Evolutionary conservation across 2,329 filamentous ascomycete genomes (phyloP).

Genomic region (Monilinia laxa): DNA sequence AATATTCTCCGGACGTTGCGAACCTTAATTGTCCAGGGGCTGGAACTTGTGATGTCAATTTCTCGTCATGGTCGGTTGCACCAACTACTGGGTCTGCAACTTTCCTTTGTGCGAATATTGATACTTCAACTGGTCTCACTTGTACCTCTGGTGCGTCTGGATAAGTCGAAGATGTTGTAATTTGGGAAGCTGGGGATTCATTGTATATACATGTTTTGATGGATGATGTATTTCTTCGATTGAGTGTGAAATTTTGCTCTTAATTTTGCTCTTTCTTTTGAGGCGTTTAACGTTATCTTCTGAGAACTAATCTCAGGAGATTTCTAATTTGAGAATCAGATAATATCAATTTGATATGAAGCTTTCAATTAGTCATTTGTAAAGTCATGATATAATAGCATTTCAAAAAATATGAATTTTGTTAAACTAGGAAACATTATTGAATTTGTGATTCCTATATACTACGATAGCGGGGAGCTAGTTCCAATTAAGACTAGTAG

Average conservation of each 20-base stretch:
- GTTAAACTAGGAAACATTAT: no score
- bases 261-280: neutral
- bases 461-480: no score
- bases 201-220: neutral
- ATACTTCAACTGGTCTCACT: conserved; percentile 38
- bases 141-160: conserved; percentile 43
- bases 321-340: no score
- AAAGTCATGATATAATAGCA: no score
- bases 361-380: no score
- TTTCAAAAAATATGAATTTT: no score
- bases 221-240: neutral
- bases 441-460: no score
- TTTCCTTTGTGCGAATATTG: conserved; percentile 42
- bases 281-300: neutral
- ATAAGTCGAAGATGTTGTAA: conserved; percentile 24
- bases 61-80: conserved; percentile 41
- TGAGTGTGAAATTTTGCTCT: neutral
- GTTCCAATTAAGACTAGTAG: no score
- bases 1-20: conserved; percentile 41
- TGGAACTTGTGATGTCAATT: conserved; percentile 43
- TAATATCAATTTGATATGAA: no score
- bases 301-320: neutral
- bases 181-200: neutral
- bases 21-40: conserved; percentile 44
- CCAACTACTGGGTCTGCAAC: conserved; percentile 40